Percentiles rank a stretch among this genome's conserved stretches.
phyloP scores from a whole-genome alignment of 352 stramenopile species.

The Phytopythium chamaehyphon region DNA sequence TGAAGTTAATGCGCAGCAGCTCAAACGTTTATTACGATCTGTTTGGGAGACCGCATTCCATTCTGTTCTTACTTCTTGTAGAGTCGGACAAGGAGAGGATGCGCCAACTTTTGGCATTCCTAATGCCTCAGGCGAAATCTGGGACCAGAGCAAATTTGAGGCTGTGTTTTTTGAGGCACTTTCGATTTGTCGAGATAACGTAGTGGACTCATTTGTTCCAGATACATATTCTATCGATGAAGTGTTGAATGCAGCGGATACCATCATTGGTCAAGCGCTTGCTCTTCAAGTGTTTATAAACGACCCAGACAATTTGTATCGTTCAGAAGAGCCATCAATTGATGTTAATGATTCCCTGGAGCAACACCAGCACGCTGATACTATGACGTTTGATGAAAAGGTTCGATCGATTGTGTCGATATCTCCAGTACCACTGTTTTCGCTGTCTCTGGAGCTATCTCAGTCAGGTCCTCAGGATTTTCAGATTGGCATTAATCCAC shows the following conservation, averaged over 20 bases:
- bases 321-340: too few species aligned
- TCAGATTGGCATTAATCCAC: too few species aligned
- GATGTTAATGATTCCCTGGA: too few species aligned
- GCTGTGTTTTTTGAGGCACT: conserved; percentile 25
- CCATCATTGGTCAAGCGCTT: conserved; percentile 12
- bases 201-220: background rate
- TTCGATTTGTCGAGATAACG: background rate
- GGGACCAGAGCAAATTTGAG: conserved; percentile 40
- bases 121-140: conserved; percentile 7
- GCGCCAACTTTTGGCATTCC: background rate
- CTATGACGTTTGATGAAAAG: too few species aligned
- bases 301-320: too few species aligned
- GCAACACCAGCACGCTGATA: too few species aligned
- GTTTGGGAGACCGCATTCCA: conserved; percentile 34
- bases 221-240: conserved; percentile 28
- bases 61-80: background rate
- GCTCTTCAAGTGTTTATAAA: conserved; percentile 17
- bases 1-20: conserved; percentile 35
- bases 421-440: too few species aligned
- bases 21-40: conserved; percentile 37
- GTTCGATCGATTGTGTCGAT: too few species aligned
- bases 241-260: conserved; percentile 17
- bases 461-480: too few species aligned
- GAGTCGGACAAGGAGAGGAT: background rate
- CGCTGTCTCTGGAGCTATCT: too few species aligned